Evolutionary conservation across 208 protist genomes (phyloP).

Genomic region (Trypanosomatidae sp.): DNA sequence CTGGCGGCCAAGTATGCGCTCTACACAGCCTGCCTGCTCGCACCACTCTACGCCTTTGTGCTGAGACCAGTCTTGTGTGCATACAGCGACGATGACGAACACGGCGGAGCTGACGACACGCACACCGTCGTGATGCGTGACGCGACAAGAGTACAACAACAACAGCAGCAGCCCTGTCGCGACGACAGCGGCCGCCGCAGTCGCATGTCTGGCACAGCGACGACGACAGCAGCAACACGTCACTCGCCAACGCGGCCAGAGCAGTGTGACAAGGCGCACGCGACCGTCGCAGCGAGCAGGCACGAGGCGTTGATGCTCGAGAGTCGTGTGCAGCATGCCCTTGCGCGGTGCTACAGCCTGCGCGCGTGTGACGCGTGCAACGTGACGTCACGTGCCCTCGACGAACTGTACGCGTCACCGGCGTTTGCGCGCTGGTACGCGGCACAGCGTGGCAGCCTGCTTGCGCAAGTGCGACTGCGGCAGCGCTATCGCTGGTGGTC

Average conservation of each 20-base stretch:
- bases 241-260: neutral
- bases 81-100: neutral
- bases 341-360: slow-evolving; percentile 7
- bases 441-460: slow-evolving; percentile 20
- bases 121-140: neutral
- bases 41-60: no score
- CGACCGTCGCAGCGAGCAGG: neutral
- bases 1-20: no score
- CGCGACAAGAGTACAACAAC: no score
- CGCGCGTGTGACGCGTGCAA: slow-evolving; percentile 11
- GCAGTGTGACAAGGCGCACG: neutral
- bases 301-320: neutral
- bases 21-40: no score
- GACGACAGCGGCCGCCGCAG: no score
- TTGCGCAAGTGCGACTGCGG: slow-evolving; percentile 19
- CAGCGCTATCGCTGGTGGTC: slow-evolving; percentile 15
- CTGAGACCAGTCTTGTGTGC: no score
- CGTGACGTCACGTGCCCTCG: slow-evolving; percentile 23
- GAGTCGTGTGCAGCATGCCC: slow-evolving; percentile 1
- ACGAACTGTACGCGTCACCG: slow-evolving; percentile 25
- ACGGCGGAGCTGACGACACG: neutral
- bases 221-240: neutral
- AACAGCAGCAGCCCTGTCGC: no score
- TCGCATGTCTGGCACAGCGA: neutral
- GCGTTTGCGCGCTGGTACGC: slow-evolving; percentile 46